phyloP scores from a whole-genome alignment of 2,329 filamentous ascomycete genomes.

The Macrophomina pseudophaseolina region DNA sequence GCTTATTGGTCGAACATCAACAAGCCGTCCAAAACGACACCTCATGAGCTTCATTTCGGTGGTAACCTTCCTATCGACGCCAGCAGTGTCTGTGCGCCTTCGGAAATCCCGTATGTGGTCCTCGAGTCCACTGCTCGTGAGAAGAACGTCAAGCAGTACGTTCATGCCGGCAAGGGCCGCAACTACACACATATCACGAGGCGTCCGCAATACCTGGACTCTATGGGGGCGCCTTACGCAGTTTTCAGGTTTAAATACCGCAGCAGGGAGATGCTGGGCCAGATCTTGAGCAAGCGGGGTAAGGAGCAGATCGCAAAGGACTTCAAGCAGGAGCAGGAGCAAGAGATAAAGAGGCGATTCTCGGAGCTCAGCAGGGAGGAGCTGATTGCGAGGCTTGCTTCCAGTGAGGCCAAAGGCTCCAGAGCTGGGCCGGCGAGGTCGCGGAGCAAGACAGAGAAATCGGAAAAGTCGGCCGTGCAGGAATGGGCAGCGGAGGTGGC shows the following conservation, averaged over 20 bases:
- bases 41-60: not conserved
- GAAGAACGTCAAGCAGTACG: constrained; percentile 38
- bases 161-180: constrained; percentile 41
- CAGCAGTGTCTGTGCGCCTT: constrained; percentile 35
- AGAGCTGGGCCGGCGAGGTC: not conserved
- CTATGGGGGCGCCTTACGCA: constrained; percentile 46
- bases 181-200: constrained; percentile 45
- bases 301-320: constrained; percentile 32
- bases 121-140: constrained; percentile 28
- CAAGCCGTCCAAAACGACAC: not conserved
- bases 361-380: constrained; percentile 39
- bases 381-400: constrained; percentile 33
- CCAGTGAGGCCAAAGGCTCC: not conserved
- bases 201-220: constrained; percentile 50
- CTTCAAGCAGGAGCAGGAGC: constrained; percentile 24
- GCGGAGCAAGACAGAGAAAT: not conserved
- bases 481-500: not conserved
- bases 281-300: constrained; percentile 36
- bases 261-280: constrained; percentile 38
- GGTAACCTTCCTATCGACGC: not conserved
- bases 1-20: constrained; percentile 39
- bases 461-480: not conserved
- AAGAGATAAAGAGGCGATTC: constrained; percentile 29
- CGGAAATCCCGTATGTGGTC: constrained; percentile 36
- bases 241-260: constrained; percentile 57